Evolutionary conservation across 768 basidiomycete genomes (phyloP).

Genomic region (Ramaria sp.): DNA sequence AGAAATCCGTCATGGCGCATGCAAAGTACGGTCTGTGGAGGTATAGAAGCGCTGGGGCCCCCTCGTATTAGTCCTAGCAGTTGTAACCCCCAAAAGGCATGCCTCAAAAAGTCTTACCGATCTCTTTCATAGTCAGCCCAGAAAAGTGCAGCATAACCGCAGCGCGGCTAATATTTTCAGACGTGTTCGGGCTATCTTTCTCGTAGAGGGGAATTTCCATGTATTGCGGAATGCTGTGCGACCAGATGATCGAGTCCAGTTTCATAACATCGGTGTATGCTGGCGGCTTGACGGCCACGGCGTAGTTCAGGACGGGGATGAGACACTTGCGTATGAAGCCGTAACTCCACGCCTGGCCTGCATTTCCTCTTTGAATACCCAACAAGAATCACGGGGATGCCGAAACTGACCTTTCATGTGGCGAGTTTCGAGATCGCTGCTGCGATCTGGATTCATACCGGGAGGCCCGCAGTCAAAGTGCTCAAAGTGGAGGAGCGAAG

Average conservation of each 20-base stretch:
- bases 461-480: conserved; percentile 6
- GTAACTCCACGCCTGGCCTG: conserved; percentile 5
- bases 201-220: background rate
- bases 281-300: conserved; percentile 6
- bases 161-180: background rate
- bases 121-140: background rate
- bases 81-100: too few species aligned
- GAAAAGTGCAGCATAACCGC: background rate
- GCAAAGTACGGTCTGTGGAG: conserved; percentile 67
- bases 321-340: conserved; percentile 2
- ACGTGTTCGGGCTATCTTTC: background rate
- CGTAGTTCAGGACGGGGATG: conserved; percentile 1
- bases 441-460: background rate
- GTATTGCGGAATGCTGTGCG: background rate
- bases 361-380: too few species aligned
- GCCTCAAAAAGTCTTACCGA: background rate
- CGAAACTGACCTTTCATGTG: conserved; percentile 4
- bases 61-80: too few species aligned
- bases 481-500: conserved; percentile 1
- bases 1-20: conserved; percentile 59
- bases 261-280: conserved; percentile 4
- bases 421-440: background rate
- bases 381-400: background rate
- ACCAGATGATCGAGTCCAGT: background rate
- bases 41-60: conserved; percentile 61